Base-by-base conservation (phyloP, 2,329 filamentous ascomycete genomes). In the Ascocoryne sarcoides region DNA sequence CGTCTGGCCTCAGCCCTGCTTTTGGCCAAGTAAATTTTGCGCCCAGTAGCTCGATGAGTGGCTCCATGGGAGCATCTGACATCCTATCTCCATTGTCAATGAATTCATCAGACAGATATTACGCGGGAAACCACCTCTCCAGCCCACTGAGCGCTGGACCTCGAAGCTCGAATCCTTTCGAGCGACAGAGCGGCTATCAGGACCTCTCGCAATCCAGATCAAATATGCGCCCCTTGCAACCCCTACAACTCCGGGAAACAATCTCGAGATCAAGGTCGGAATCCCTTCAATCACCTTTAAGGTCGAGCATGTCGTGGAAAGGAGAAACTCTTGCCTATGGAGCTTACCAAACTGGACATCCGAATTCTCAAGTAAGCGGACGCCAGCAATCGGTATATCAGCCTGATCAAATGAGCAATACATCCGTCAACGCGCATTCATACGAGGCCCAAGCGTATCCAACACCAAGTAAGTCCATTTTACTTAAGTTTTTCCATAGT, bases 11-110 rank as follows among this genome's bases (percentile, higher is more conserved):
- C 18, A 83, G 74, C 47, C 78, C 81, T 18, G 75, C 75, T 0
- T 82, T 84, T 60, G 76, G 78, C 8, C 70, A 70, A 48, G 77
- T 85, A 50, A 75, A 75, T 2, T 84, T 84, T 55, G 73, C 72
- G 38, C 70, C 75, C 14, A 62, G 68, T 1, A 65, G 62, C 10
- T 62, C 65, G 12, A 68, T 77, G 59, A 65, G 63, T 1, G 65
- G 62, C 10, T 62, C 65, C 12, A 68, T 77, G 59, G 65, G 63
- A 49, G 68, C 60, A 42, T 61, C 75, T 1, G 74, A 78, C 43
- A 64, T 77, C 12, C 62, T 76, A 34, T 78, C 76, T 2, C 73
- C 76, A 2, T 61, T 77, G 44, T 78, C 74, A 1, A 62, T 74
- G 3, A 66, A 69, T 16, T 67, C 73, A 0, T 68, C 60, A 39